Conservation (phyloP, 2,329 filamentous ascomycete genomes). For the Cyanodermella asteris region DNA sequence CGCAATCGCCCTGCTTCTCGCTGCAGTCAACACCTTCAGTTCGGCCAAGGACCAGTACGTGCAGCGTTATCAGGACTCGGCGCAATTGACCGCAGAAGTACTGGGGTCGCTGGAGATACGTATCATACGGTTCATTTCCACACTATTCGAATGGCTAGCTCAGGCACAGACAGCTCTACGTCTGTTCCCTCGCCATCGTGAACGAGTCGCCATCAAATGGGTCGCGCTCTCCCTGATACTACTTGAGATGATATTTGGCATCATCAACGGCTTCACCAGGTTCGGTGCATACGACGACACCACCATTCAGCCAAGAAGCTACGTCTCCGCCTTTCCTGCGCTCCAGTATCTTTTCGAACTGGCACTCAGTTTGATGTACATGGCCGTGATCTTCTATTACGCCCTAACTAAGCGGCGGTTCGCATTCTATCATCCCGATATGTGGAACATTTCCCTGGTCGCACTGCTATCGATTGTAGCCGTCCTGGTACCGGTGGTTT, state of each 20-base stretch:
- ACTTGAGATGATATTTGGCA: slow-evolving; percentile 75
- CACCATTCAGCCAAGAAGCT: slow-evolving; percentile 43
- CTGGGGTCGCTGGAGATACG: slow-evolving; percentile 71
- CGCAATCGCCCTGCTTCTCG: slow-evolving; percentile 73
- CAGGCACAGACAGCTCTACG: slow-evolving; percentile 94
- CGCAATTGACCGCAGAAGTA: slow-evolving; percentile 52
- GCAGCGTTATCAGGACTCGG: slow-evolving; percentile 58
- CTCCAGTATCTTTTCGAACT: slow-evolving; percentile 80
- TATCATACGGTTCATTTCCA: slow-evolving; percentile 76
- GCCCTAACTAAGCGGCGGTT: slow-evolving; percentile 78
- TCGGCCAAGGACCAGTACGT: slow-evolving; percentile 67
- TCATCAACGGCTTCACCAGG: slow-evolving; percentile 71
- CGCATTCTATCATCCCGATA: slow-evolving; percentile 72
- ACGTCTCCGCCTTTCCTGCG: slow-evolving; percentile 76
- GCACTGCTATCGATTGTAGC: slow-evolving; percentile 57
- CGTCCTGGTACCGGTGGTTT: slow-evolving; percentile 75
- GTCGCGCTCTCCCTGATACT: slow-evolving; percentile 85
- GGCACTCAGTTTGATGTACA: slow-evolving; percentile 67
- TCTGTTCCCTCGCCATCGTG: slow-evolving; percentile 83
- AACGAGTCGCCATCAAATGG: slow-evolving; percentile 98
- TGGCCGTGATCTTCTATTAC: slow-evolving; percentile 87
- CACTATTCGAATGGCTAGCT: slow-evolving; percentile 90
- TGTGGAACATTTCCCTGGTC: slow-evolving; percentile 72
- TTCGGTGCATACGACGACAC: too few species aligned
- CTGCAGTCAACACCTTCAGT: slow-evolving; percentile 73